Evolutionary conservation across 768 basidiomycete genomes (phyloP).

Genomic region (Suillus subluteus): DNA sequence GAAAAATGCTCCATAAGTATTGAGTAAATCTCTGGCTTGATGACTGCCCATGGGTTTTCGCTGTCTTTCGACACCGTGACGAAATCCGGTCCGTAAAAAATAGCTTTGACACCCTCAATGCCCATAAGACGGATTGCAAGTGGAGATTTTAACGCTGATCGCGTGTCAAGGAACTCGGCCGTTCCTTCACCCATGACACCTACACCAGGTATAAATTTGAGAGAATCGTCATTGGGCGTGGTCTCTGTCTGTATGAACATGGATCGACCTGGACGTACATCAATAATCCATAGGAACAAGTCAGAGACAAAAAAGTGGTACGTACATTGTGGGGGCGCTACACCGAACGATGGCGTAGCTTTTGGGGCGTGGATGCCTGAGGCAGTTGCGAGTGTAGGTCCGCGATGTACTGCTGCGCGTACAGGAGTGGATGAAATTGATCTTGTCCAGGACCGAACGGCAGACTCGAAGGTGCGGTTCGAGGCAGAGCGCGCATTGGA

Average conservation of each 20-base stretch:
- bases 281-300: not conserved
- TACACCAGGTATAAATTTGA: constrained; percentile 96
- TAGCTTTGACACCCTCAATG: too few species aligned
- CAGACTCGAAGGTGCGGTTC: constrained; percentile 15
- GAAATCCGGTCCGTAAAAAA: constrained; percentile 90
- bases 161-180: constrained; percentile 93
- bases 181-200: constrained; percentile 87
- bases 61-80: constrained; percentile 93
- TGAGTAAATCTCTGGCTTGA: constrained; percentile 97
- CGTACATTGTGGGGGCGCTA: constrained; percentile 41
- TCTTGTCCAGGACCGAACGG: constrained; percentile 26
- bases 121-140: constrained; percentile 36
- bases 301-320: not conserved
- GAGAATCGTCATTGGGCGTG: constrained; percentile 95
- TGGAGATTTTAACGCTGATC: constrained; percentile 85
- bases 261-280: constrained; percentile 57
- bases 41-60: constrained; percentile 82
- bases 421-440: constrained; percentile 26
- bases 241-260: constrained; percentile 99
- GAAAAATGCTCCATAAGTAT: constrained; percentile 98
- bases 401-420: constrained; percentile 30
- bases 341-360: not conserved
- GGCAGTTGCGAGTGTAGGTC: constrained; percentile 38
- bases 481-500: constrained; percentile 6
- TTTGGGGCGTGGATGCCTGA: constrained; percentile 29